Base-by-base conservation (phyloP, 768 basidiomycete genomes). In the Kwoniella sp. region DNA sequence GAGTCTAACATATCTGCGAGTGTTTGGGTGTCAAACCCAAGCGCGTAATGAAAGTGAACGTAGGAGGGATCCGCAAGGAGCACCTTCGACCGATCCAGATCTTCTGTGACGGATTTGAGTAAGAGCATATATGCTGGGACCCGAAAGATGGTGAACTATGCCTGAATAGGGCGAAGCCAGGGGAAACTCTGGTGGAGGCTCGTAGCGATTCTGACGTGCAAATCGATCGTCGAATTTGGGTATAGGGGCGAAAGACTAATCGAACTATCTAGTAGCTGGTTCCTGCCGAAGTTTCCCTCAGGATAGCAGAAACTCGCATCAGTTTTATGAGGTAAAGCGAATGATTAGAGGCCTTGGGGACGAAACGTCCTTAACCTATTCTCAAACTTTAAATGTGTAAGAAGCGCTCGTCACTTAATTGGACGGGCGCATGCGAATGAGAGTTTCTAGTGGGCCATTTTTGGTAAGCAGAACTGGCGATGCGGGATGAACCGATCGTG, bases 211-310 rank as follows among this genome's bases (percentile, higher is more conserved):
- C 89, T 90, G 89, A 90, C 87, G 87, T 90, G 89, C 89, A 90
- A 90, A 90, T 90, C 88, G 87, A 89, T 90, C 87, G 88, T 90
- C 87, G 84, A 88, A 90, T 88, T 88, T 89, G 89, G 88, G 88
- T 89, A 90, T 90, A 90, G 89, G 89, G 89, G 89, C 87, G 87
- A 90, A 90, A 90, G 89, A 90, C 89, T 88, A 89, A 90, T 90
- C 88, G 88, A 72, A 90, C 88, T 88, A 88, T 89, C 85, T 88
- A 89, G 88, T 89, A 88, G 88, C 88, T 90, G 88, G 88, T 89
- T 90, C 88, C 88, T 87, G 86, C 87, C 87, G 86, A 88, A 89
- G 87, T 88, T 89, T 89, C 88, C 87, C 87, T 85, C 84, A 85
- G 85, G 85, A 85, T 85, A 85, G 85, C 85, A 84, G 84, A 84